Conservation (phyloP, 148 eudicot genomes). For the Bassia scoparia region DNA sequence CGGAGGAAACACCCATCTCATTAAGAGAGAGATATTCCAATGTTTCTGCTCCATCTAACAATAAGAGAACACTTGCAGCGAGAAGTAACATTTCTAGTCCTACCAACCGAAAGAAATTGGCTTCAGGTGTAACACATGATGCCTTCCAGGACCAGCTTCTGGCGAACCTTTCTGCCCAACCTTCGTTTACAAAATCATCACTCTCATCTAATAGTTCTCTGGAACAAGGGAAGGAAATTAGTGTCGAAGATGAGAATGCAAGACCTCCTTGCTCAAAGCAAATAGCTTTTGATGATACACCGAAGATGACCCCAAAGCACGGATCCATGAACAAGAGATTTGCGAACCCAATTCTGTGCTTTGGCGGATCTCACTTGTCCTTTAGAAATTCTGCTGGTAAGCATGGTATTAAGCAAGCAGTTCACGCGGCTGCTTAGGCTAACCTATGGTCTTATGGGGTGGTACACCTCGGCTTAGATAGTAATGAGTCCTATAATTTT, state of each 20-base stretch:
- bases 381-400: slow-evolving; percentile 20
- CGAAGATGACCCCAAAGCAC: slow-evolving; percentile 29
- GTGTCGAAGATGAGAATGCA: slow-evolving; percentile 33
- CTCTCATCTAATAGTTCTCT: slow-evolving; percentile 46
- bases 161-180: slow-evolving; percentile 26
- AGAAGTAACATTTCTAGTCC: slow-evolving; percentile 87
- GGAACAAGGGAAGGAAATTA: slow-evolving; percentile 50
- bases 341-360: slow-evolving; percentile 54
- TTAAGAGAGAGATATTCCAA: slow-evolving; percentile 62
- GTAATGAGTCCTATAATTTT: slow-evolving; percentile 7
- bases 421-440: slow-evolving; percentile 15
- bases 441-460: not conserved
- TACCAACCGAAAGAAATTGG: slow-evolving; percentile 64
- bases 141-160: slow-evolving; percentile 52
- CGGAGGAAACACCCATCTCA: slow-evolving; percentile 51
- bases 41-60: slow-evolving; percentile 42
- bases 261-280: slow-evolving; percentile 36
- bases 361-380: slow-evolving; percentile 43
- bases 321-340: slow-evolving; percentile 32
- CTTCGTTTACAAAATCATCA: slow-evolving; percentile 58
- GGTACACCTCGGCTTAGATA: slow-evolving; percentile 5
- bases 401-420: slow-evolving; percentile 20
- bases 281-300: slow-evolving; percentile 22
- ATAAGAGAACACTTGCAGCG: slow-evolving; percentile 67
- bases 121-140: slow-evolving; percentile 56